These are phyloP conservation scores for Diplodia corticola DNA, from an alignment of 2,329 filamentous ascomycete genomes.

Conservation along the genomic window DNA sequence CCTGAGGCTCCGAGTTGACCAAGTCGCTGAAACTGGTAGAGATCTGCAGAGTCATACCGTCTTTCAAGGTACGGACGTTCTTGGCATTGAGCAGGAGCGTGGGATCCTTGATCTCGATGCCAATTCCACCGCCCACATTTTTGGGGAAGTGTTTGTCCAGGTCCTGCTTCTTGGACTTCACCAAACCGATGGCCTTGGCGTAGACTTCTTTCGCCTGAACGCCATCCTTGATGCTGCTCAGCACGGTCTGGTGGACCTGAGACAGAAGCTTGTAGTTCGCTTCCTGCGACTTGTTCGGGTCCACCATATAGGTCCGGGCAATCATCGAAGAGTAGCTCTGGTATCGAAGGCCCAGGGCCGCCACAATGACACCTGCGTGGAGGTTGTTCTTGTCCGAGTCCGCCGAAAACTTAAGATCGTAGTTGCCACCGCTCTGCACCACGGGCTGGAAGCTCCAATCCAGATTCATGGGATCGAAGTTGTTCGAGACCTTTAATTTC, in stretches of 20 bases:
- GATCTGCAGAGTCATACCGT: slow-evolving; percentile 94
- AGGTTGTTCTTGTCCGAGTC: slow-evolving; percentile 78
- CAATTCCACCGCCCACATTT: slow-evolving; percentile 88
- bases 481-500: slow-evolving; percentile 75
- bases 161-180: slow-evolving; percentile 90
- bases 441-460: slow-evolving; percentile 93
- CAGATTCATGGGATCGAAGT: slow-evolving; percentile 84
- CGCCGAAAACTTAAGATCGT: slow-evolving; percentile 79
- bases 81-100: slow-evolving; percentile 86
- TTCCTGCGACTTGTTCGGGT: slow-evolving; percentile 95
- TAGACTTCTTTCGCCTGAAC: slow-evolving; percentile 87
- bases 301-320: slow-evolving; percentile 90
- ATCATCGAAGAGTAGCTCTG: slow-evolving; percentile 94
- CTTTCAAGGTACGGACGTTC: slow-evolving; percentile 78
- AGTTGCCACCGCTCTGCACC: slow-evolving; percentile 93
- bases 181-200: slow-evolving; percentile 74
- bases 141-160: slow-evolving; percentile 93
- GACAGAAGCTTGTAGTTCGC: slow-evolving; percentile 88
- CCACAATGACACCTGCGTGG: slow-evolving; percentile 90
- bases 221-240: slow-evolving; percentile 89
- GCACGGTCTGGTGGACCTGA: slow-evolving; percentile 80
- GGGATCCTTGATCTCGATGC: slow-evolving; percentile 83
- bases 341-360: slow-evolving; percentile 88
- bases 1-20: slow-evolving; percentile 80
- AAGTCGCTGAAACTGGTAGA: slow-evolving; percentile 89